Conservation (phyloP, 2,329 filamentous ascomycete genomes). For the Anisogramma anomala region DNA sequence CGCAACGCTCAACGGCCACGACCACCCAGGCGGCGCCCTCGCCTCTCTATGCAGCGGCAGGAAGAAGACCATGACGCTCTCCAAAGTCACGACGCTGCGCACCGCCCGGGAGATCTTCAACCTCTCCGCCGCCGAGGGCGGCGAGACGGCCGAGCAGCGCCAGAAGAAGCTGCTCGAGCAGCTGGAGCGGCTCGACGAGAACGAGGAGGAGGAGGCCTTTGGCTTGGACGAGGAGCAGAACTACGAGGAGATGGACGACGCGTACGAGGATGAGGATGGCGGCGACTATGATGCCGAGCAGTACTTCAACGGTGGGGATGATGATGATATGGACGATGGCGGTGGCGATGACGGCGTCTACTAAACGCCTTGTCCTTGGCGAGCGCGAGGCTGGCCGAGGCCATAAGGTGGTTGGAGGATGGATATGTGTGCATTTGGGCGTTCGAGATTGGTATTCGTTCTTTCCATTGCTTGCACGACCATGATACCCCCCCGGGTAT, state of each 20-base stretch:
- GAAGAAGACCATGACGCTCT: slow-evolving; percentile 37
- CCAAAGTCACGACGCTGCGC: slow-evolving; percentile 35
- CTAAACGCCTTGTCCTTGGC: not conserved
- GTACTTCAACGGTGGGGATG: slow-evolving; percentile 48
- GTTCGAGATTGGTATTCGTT: too few species aligned
- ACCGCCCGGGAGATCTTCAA: slow-evolving; percentile 41
- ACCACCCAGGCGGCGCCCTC: slow-evolving; percentile 24
- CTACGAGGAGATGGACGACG: slow-evolving; percentile 30
- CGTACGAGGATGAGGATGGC: slow-evolving; percentile 46
- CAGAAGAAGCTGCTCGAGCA: slow-evolving; percentile 30
- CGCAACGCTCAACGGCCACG: slow-evolving; percentile 39
- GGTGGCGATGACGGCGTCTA: slow-evolving; percentile 21
- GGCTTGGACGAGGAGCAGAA: slow-evolving; percentile 38
- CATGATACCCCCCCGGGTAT: slow-evolving; percentile 11
- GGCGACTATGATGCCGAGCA: slow-evolving; percentile 51
- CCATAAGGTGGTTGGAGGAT: not conserved
- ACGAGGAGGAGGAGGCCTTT: slow-evolving; percentile 24
- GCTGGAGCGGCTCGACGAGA: slow-evolving; percentile 32
- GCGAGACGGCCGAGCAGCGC: slow-evolving; percentile 18
- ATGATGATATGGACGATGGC: slow-evolving; percentile 38
- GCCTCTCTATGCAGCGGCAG: too few species aligned
- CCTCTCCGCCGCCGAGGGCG: slow-evolving; percentile 24
- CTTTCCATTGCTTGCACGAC: slow-evolving; percentile 1
- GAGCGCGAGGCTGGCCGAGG: not conserved
- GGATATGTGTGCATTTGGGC: too few species aligned